Evolutionary conservation across 495 filamentous ascomycete species (phyloP).

Genomic region (Podospora conica): DNA sequence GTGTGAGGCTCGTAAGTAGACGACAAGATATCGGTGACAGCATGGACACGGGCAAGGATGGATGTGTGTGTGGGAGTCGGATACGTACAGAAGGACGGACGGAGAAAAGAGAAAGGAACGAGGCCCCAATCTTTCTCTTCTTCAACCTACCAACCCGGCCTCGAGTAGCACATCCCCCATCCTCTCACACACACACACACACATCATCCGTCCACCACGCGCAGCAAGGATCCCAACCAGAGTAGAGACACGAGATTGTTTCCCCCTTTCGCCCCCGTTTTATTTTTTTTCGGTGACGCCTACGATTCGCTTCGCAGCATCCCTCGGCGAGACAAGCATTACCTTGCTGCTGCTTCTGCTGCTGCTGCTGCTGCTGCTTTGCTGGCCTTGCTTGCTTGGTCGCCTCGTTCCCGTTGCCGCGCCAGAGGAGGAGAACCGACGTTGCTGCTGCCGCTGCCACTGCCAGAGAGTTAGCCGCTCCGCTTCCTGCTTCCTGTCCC

Average conservation of each 20-base stretch:
- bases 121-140: background rate
- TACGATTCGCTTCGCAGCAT: background rate
- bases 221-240: background rate
- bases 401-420: background rate
- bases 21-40: background rate
- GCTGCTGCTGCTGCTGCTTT: background rate
- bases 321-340: background rate
- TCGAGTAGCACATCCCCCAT: conserved; percentile 6
- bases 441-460: background rate
- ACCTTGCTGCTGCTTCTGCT: background rate
- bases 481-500: background rate
- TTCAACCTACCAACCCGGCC: background rate
- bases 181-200: background rate
- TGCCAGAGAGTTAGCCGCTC: background rate
- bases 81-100: background rate
- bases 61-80: background rate
- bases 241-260: background rate
- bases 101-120: background rate
- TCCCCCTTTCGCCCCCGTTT: background rate
- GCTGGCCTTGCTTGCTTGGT: background rate
- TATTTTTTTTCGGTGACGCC: background rate
- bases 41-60: background rate
- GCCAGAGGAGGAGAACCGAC: background rate
- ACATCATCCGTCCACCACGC: background rate
- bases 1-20: background rate